phyloP scores from a whole-genome alignment of 1,139 yeast species.

The Protomyces inundatus region DNA sequence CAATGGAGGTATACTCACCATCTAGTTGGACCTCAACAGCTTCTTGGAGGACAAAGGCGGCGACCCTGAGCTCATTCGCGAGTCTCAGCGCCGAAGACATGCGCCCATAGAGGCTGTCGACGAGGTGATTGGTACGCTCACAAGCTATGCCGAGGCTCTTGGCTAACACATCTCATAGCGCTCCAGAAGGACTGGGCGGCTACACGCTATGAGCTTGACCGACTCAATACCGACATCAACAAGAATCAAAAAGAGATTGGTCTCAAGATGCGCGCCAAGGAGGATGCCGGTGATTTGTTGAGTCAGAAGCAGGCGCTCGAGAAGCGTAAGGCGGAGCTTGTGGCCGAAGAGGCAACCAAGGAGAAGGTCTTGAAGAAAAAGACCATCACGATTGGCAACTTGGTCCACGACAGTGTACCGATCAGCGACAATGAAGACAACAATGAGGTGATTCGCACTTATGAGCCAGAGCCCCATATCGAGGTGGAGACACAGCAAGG shows the following conservation, averaged over 20 bases:
- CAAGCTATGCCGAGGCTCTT: background rate
- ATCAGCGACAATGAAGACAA: constrained; percentile 75
- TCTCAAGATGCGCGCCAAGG: constrained; percentile 84
- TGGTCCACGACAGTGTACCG: constrained; percentile 87
- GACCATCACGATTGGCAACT: constrained; percentile 85
- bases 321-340: constrained; percentile 61
- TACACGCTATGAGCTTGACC: constrained; percentile 76
- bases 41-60: constrained; percentile 27
- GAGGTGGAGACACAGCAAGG: background rate
- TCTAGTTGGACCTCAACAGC: constrained; percentile 26
- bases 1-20: background rate
- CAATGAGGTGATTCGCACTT: constrained; percentile 77
- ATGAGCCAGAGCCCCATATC: constrained; percentile 63
- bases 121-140: constrained; percentile 71
- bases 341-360: constrained; percentile 67
- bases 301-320: constrained; percentile 72
- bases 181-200: constrained; percentile 11
- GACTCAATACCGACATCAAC: constrained; percentile 77
- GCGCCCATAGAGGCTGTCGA: constrained; percentile 92
- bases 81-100: constrained; percentile 90
- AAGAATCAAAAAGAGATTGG: constrained; percentile 90
- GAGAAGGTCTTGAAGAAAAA: constrained; percentile 69
- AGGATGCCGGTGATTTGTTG: constrained; percentile 80
- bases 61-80: constrained; percentile 83
- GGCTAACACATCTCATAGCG: background rate